Percentiles rank a stretch among this genome's conserved stretches.
These are phyloP conservation scores for Taphrina flavorubra DNA, from an alignment of 1,139 yeast species.

Conservation along the genomic window DNA sequence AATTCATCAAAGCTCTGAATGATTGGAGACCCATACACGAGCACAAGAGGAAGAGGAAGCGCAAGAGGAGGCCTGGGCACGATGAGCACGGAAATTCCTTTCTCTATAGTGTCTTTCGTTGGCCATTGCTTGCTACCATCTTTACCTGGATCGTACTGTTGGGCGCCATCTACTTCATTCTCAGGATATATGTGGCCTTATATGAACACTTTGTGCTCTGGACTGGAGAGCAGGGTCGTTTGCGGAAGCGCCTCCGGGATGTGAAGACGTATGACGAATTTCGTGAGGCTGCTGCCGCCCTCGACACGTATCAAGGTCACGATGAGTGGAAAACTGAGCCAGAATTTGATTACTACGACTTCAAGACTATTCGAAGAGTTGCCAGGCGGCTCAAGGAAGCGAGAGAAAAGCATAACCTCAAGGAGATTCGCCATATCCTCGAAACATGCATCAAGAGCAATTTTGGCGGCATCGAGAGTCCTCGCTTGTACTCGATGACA, in stretches of 20 bases:
- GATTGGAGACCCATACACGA: conserved; percentile 71
- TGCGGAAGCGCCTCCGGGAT: conserved; percentile 60
- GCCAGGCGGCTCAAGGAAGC: conserved; percentile 56
- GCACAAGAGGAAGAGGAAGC: conserved; percentile 38
- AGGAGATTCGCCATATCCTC: conserved; percentile 62
- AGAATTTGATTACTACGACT: conserved; percentile 71
- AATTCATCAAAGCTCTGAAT: conserved; percentile 62
- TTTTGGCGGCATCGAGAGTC: conserved; percentile 76
- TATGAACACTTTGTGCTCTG: conserved; percentile 62
- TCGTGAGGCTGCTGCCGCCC: conserved; percentile 61
- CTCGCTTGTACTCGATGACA: conserved; percentile 71
- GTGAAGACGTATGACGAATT: conserved; percentile 67
- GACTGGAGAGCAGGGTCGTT: conserved; percentile 62
- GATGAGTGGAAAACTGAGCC: conserved; percentile 70
- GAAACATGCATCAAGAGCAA: conserved; percentile 74
- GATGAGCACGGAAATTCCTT: conserved; percentile 27
- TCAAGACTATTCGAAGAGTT: conserved; percentile 62
- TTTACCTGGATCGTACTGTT: conserved; percentile 51
- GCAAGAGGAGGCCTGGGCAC: conserved; percentile 12
- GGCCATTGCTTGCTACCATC: conserved; percentile 26
- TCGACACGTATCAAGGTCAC: conserved; percentile 65
- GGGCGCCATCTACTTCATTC: conserved; percentile 58
- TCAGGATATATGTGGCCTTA: conserved; percentile 67
- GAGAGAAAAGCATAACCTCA: conserved; percentile 53
- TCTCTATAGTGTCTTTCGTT: conserved; percentile 22